Conservation (phyloP, 225 moss, liverwort and hornwort genomes). For the Bryum argenteum region DNA sequence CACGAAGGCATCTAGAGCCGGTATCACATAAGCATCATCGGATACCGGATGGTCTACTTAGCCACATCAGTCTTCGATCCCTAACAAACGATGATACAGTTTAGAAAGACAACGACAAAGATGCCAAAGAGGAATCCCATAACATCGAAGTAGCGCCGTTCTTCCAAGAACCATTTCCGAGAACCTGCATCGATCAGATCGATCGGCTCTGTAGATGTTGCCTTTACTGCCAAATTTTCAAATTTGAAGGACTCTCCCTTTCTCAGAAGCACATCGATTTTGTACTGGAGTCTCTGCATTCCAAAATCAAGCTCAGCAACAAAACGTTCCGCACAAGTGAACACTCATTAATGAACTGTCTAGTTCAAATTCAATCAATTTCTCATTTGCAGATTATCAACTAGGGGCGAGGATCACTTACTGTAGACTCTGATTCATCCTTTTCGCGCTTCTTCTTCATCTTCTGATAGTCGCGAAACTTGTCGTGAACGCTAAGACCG, state of each 20-base stretch:
- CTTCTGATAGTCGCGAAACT: conserved; percentile 7
- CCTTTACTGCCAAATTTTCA: not conserved
- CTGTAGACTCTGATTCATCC: not conserved
- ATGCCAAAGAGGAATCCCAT: not conserved
- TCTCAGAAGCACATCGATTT: conserved; percentile 1
- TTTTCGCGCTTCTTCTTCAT: not conserved
- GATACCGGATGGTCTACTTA: too few relatives aligned
- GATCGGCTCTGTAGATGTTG: not conserved
- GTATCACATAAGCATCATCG: too few relatives aligned
- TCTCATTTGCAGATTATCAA: not conserved
- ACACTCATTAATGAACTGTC: too few relatives aligned
- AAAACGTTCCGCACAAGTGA: too few relatives aligned
- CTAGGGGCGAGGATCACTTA: conserved; percentile 7
- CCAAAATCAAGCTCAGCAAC: not conserved
- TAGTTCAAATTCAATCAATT: not conserved
- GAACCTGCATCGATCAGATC: too few relatives aligned
- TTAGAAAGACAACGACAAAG: not conserved
- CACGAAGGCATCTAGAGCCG: too few relatives aligned
- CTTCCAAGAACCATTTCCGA: not conserved
- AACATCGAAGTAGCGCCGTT: conserved; percentile 12
- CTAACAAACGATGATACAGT: too few relatives aligned
- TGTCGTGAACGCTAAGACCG: conserved; percentile 7
- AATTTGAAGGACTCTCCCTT: not conserved
- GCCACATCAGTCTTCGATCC: too few relatives aligned
- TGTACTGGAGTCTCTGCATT: conserved; percentile 11